Percentiles rank a stretch among this genome's conserved stretches.
phyloP scores from a whole-genome alignment of 1,284 basidiomycete genomes.

The Abortiporus biennis region DNA sequence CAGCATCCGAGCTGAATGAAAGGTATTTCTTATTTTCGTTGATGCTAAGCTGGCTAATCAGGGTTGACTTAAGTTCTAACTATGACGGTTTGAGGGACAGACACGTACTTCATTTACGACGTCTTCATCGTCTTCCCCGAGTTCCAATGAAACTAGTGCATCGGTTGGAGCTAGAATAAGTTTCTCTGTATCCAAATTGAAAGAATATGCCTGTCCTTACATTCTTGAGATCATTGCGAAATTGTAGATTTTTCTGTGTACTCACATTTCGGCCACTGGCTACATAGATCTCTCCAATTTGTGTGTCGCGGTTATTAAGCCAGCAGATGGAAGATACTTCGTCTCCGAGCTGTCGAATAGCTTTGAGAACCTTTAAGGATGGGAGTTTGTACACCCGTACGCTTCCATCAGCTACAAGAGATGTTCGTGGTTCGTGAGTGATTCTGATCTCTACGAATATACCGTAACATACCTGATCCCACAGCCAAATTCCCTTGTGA shows the following conservation, averaged over 20 bases:
- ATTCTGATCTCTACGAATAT: not conserved
- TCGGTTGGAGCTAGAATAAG: slow-evolving; percentile 28
- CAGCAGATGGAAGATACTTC: slow-evolving; percentile 59
- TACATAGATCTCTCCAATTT: slow-evolving; percentile 48
- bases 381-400: slow-evolving; percentile 60
- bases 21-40: slow-evolving; percentile 49
- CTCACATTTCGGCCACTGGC: slow-evolving; percentile 53
- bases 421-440: not conserved
- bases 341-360: slow-evolving; percentile 47
- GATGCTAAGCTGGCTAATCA: slow-evolving; percentile 56
- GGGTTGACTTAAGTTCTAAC: slow-evolving; percentile 19
- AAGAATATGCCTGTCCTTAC: slow-evolving; percentile 16
- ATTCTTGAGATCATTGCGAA: not conserved
- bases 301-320: slow-evolving; percentile 30
- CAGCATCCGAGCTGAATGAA: slow-evolving; percentile 66
- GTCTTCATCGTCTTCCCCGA: slow-evolving; percentile 51
- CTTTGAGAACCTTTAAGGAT: slow-evolving; percentile 55
- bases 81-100: slow-evolving; percentile 2
- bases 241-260: not conserved
- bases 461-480: slow-evolving; percentile 18
- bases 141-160: slow-evolving; percentile 33
- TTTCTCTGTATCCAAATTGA: slow-evolving; percentile 17
- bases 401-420: slow-evolving; percentile 56
- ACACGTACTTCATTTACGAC: slow-evolving; percentile 57
- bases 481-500: slow-evolving; percentile 13